Base-by-base conservation (phyloP, 306 rosid genomes). In the Ceratonia siliqua region DNA sequence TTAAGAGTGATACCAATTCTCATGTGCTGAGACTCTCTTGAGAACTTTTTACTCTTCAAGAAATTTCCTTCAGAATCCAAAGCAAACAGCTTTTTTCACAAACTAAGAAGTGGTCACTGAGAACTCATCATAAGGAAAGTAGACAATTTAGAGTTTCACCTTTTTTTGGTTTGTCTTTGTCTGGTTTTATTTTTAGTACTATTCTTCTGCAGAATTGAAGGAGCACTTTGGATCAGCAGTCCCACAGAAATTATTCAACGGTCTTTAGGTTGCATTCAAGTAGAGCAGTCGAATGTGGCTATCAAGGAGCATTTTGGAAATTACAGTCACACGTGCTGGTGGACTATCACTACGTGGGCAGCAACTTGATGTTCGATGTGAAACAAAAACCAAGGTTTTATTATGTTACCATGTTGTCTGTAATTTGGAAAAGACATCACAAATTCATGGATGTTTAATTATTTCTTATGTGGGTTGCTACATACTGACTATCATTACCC, bases 191-290 rank as follows among this genome's bases (percentile, higher is more conserved):
- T 76, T 74, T 50, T 70, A 6, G 36, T 64, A 72, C 7, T 53
- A 67, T 22, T 72, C 21, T 65, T 35, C 18, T 76, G 74, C 77
- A 79, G 87, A 74, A 42, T 41, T 84, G 76, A 71, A 90, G 55
- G 32, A 91, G n/a, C n/a, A n/a, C n/a, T n/a, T n/a, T 85, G 93
- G 96, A 90, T 78, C 90, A 88, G n/a, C n/a, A 83, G 78, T n/a
- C n/a, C n/a, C n/a, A n/a, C n/a, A n/a, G n/a, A n/a, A n/a, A n/a
- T n/a, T n/a, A n/a, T n/a, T n/a, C n/a, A n/a, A n/a, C n/a, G n/a
- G n/a, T n/a, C 76, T 11, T 2, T 83, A 0, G 87, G 96, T 75
- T 91, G 96, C 46, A 27, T 76, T 68, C 87, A 63, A 72, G 94
- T 91, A 20, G 84, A 87, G 0, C 94, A 88, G 70, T 91, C 94